These are phyloP conservation scores for Solanum bukasovii DNA, from an alignment of 257 asterid species.

Conservation along the genomic window DNA sequence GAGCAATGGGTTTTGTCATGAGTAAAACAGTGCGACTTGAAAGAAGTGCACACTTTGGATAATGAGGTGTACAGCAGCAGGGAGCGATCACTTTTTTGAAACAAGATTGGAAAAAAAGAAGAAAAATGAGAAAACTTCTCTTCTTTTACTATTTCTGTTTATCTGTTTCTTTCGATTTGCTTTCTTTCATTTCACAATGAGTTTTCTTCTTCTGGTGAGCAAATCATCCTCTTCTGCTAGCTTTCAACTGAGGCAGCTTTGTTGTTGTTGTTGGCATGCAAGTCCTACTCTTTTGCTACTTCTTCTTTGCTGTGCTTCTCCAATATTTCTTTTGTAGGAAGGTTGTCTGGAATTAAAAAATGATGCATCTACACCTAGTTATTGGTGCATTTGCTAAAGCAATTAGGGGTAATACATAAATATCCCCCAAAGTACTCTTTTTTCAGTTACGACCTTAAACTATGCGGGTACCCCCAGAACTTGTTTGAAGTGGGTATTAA, in stretches of 20 bases:
- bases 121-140: not conserved
- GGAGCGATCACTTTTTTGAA: not conserved
- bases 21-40: not conserved
- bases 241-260: not conserved
- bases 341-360: not conserved
- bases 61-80: not conserved
- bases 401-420: not conserved
- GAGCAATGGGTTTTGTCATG: not conserved
- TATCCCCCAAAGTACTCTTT: not conserved
- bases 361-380: not conserved
- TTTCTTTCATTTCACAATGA: not conserved
- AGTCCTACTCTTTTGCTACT: not conserved
- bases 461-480: not conserved
- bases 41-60: not conserved
- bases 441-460: not conserved
- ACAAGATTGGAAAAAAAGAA: not conserved
- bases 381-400: not conserved
- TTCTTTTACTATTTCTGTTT: not conserved
- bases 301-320: not conserved
- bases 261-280: not conserved
- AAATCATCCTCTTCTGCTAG: not conserved
- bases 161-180: not conserved
- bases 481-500: not conserved
- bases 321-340: not conserved
- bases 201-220: not conserved